Evolutionary conservation across 306 rosid genomes (phyloP), one percentile per base, ranked within the genome.

Genomic region (Fragaria vesca): DNA sequence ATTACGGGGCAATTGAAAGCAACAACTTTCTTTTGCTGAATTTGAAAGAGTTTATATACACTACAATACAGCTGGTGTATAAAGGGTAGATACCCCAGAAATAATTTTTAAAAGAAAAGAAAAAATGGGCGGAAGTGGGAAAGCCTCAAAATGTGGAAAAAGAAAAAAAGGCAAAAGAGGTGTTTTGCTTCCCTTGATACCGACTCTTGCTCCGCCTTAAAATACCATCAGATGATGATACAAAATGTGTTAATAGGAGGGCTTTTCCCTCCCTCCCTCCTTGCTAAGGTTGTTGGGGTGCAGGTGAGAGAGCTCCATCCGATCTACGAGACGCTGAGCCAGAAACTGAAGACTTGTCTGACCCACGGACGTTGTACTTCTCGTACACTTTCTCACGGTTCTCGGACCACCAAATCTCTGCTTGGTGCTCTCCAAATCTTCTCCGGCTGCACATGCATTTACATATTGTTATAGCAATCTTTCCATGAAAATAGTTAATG

Each of bases 381-480:
- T 93, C 94, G 11, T 93, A 96, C 67, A 96, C 99, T 81, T 78
- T 93, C 21, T 93, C 96, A 1, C 94, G 94, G 60, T 96, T 96
- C 89, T 93, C 98, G 0, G 97, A 91, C 99, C 99, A 93, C 99
- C 99, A 96, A 45, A 83, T 87, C 82, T 93, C 98, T n/a, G 99
- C 99, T 87, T 93, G 99, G 75, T 91, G 90, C 90, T 96, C 99
- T 71, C 93, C 99, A 26, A 96, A 96, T 88, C 91, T 91, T 79
- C 98, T 89, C 55, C 98, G 99, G 91, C 99, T 96, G 94, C 89
- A 84, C 12, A 82, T 38, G 26, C 72, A 79, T 66, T 80, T 62
- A 42, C 18, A 71, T 42, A 74, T 50, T 2, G 83, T 71, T 43
- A 82, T 15, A 66, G 71, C 15, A 66, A 66, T 66, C 15, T 9